Base-by-base conservation (phyloP, 192 early-diverging fungal species). In the Powellomyces hirtus region DNA sequence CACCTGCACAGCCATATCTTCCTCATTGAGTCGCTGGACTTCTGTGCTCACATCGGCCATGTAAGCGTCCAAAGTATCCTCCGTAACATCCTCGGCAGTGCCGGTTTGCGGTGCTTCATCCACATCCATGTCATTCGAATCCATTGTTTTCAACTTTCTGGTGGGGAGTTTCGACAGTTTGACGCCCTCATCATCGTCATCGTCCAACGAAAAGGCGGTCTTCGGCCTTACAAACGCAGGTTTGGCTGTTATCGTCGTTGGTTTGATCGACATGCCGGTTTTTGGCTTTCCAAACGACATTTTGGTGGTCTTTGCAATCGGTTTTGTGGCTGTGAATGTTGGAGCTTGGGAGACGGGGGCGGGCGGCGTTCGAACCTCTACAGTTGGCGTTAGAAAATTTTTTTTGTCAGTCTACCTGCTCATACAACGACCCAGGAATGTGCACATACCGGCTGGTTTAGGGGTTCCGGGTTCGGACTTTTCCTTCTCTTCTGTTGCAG, bases 1-100 rank as follows among this genome's bases (percentile, higher is more conserved):
- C 36, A 33, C 55, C 29, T 76, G 59, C 24, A 72, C 40, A 27
- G 64, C 31, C 65, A 68, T 37, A 46, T 89, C 86, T 44, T 88
- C 80, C 64, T 91, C 80, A 29, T 87, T 84, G 35, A 92, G 69
- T 55, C 89, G 79, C 29, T 83, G 77, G n/a, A 89, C 84, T 53
- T 93, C 88, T 0, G 86, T 80, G 29, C 74, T 85, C 4, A 97
- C 92, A 73, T 86, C 86, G 26, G 85, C 82, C 96, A 98, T 98
- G 70, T 84, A 98, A 26, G 89, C 91, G 57, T 98, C 96, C 59
- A 83, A 51, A 8, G 77, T 58, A 63, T 82, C 78, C 49, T 78
- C 74, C 33, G 60, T 75, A 35, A 53, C 77, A n/a, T 62, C 68
- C 7, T 58, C 76, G 10, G 61, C 58, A 11, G 55, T 20, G 11